A percentile compares a stretch with the other conserved stretches of the same genome.
These are phyloP conservation scores for Colletotrichum theobromicola DNA, from an alignment of 2,329 filamentous ascomycete genomes.

Conservation along the genomic window DNA sequence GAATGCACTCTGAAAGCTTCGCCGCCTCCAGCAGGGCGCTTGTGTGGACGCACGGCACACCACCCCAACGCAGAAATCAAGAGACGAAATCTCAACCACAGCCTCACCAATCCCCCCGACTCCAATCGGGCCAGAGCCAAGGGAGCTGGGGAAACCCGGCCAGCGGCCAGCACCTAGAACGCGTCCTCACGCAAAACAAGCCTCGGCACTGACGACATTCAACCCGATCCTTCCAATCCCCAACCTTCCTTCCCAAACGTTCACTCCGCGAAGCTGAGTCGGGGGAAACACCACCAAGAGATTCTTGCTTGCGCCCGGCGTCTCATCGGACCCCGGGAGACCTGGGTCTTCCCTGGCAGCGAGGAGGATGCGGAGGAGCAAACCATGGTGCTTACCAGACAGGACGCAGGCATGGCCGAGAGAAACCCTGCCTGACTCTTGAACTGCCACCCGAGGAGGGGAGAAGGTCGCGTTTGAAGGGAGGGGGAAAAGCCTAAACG, in stretches of 20 bases:
- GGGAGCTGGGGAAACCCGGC: not conserved
- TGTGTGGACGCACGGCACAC: not conserved
- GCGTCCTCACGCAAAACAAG: not conserved
- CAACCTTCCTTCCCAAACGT: not conserved
- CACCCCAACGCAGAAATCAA: not conserved
- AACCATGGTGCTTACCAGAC: not conserved
- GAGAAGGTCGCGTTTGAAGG: conserved; percentile 5
- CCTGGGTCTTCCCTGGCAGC: conserved; percentile 12
- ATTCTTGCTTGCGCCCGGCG: not conserved
- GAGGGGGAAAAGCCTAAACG: conserved; percentile 15
- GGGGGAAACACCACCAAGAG: conserved; percentile 7
- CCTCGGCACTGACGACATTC: conserved; percentile 3
- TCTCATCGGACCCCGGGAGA: conserved; percentile 13
- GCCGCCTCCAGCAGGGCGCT: not conserved
- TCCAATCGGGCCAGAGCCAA: not conserved
- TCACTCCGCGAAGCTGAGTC: conserved; percentile 9
- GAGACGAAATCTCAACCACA: not conserved
- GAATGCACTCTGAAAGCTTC: conserved; percentile 2
- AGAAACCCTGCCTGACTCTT: conserved; percentile 7
- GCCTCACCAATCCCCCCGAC: not conserved
- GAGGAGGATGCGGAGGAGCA: not conserved
- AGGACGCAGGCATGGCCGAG: not conserved
- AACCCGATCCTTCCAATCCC: not conserved
- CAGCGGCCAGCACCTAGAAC: not conserved
- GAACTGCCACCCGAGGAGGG: not conserved